phyloP scores from a whole-genome alignment of 352 stramenopile species.

The Discostella stelligera region DNA sequence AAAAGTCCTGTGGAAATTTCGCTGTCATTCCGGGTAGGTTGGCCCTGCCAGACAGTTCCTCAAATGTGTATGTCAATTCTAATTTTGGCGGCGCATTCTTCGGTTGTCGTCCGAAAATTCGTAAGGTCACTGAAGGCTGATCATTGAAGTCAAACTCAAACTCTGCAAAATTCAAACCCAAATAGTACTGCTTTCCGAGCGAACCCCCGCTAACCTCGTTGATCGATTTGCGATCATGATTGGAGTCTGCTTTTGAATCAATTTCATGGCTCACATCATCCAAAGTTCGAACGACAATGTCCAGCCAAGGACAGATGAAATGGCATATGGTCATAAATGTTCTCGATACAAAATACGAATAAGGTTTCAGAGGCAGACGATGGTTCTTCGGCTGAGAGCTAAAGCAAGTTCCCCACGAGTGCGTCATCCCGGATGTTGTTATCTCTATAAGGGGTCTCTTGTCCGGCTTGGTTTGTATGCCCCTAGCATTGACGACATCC shows the following conservation, averaged over 20 bases:
- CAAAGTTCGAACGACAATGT: slow-evolving; percentile 45
- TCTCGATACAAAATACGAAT: slow-evolving; percentile 39
- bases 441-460: slow-evolving; percentile 73
- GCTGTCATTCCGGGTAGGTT: slow-evolving; percentile 34
- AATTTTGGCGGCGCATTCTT: slow-evolving; percentile 42
- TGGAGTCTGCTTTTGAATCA: slow-evolving; percentile 49
- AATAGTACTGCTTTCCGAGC: slow-evolving; percentile 83
- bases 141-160: slow-evolving; percentile 87
- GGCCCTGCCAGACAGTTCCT: slow-evolving; percentile 46
- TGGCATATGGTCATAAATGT: slow-evolving; percentile 58
- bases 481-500: slow-evolving; percentile 71
- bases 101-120: slow-evolving; percentile 50
- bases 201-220: slow-evolving; percentile 85
- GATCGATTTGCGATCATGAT: slow-evolving; percentile 63
- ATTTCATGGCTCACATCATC: slow-evolving; percentile 19
- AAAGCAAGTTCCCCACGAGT: slow-evolving; percentile 86
- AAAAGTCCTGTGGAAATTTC: slow-evolving; percentile 15
- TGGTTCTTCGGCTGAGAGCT: slow-evolving; percentile 40
- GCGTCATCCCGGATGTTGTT: slow-evolving; percentile 91
- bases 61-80: slow-evolving; percentile 50
- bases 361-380: slow-evolving; percentile 25
- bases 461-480: neutral
- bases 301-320: slow-evolving; percentile 57
- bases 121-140: slow-evolving; percentile 33
- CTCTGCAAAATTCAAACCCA: slow-evolving; percentile 90